Conservation (phyloP, 371 early-diverging fungal species). For the Capillidium rhysosporum region DNA sequence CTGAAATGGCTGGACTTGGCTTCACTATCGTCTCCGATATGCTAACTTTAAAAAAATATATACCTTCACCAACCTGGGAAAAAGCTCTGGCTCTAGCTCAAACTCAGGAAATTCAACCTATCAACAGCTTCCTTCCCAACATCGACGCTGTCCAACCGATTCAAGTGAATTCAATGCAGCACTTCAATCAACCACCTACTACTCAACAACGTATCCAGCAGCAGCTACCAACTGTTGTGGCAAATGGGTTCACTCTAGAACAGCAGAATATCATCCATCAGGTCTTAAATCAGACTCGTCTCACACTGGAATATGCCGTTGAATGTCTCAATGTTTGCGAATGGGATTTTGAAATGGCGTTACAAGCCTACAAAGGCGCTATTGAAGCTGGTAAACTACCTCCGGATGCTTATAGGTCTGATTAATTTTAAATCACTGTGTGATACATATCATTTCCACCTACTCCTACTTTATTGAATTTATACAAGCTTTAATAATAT, state of each 20-base stretch:
- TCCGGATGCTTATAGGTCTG: background rate
- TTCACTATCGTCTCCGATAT: background rate
- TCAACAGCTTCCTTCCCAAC: too few species aligned
- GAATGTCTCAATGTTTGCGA: background rate
- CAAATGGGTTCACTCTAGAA: background rate
- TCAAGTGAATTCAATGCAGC: too few species aligned
- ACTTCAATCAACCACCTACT: background rate
- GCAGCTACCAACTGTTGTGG: background rate
- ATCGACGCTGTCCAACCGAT: background rate
- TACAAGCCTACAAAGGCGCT: background rate
- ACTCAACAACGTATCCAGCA: background rate
- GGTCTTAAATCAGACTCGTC: background rate
- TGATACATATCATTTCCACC: too few species aligned
- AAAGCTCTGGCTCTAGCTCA: background rate
- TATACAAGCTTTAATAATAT: too few species aligned
- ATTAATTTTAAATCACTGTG: background rate
- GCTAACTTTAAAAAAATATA: background rate
- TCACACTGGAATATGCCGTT: background rate
- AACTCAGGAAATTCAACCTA: background rate
- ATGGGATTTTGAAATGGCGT: constrained; percentile 2
- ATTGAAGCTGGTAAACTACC: background rate
- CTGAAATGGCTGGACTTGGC: background rate
- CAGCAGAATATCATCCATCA: background rate
- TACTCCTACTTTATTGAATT: too few species aligned
- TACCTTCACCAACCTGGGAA: background rate